Percentiles rank a stretch among this genome's conserved stretches.
These are phyloP conservation scores for Pezicula carpinea DNA, from an alignment of 2,329 filamentous ascomycete species.

Conservation along the genomic window DNA sequence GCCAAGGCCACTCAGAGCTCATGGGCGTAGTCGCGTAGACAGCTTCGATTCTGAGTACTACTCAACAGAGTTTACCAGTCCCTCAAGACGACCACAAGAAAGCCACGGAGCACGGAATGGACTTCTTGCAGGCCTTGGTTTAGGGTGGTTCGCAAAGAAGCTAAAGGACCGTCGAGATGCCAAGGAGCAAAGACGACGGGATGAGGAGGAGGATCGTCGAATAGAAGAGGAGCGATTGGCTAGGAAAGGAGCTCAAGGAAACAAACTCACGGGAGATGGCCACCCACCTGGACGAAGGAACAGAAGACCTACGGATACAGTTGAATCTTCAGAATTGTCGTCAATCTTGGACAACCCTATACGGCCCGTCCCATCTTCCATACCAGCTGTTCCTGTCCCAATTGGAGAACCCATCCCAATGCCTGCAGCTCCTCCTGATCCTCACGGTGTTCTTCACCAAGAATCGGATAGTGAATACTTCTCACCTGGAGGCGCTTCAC, in stretches of 20 bases:
- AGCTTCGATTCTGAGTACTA: conserved; percentile 54
- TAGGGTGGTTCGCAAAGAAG: conserved; percentile 65
- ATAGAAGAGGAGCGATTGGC: conserved; percentile 57
- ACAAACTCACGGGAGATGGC: conserved; percentile 66
- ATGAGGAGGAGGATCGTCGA: conserved; percentile 35
- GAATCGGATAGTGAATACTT: conserved; percentile 39
- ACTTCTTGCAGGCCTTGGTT: conserved; percentile 55
- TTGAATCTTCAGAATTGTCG: conserved; percentile 24
- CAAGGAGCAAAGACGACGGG: conserved; percentile 43
- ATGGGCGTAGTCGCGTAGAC: conserved; percentile 33
- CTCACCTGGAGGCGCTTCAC: conserved; percentile 36
- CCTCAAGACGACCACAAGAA: conserved; percentile 50
- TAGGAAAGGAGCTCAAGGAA: conserved; percentile 43
- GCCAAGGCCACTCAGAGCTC: conserved; percentile 37
- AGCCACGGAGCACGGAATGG: conserved; percentile 38
- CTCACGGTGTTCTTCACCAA: conserved; percentile 39
- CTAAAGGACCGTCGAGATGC: conserved; percentile 53
- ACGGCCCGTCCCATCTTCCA: conserved; percentile 31
- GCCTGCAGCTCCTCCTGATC: conserved; percentile 51
- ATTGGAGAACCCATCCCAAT: conserved; percentile 36
- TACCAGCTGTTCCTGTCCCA: conserved; percentile 32
- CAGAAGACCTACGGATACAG: conserved; percentile 14
- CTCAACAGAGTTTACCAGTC: conserved; percentile 49
- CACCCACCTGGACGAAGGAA: conserved; percentile 40
- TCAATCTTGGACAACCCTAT: conserved; percentile 24